Conservation (phyloP, 345 rosid species). For the Linum trigynum region DNA sequence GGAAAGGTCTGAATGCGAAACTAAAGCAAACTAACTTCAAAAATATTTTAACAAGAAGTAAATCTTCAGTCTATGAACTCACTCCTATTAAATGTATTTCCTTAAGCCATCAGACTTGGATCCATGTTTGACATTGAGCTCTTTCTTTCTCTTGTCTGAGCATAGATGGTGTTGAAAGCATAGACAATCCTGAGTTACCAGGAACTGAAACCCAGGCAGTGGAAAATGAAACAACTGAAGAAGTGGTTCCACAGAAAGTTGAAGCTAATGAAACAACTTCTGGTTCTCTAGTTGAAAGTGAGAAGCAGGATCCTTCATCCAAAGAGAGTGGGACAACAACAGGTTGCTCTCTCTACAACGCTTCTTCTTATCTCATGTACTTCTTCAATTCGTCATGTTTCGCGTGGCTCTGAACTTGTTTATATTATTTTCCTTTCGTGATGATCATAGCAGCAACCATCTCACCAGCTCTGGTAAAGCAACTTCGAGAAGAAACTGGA, state of each 20-base stretch:
- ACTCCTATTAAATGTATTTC: not conserved
- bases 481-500: constrained; percentile 93
- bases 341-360: no score
- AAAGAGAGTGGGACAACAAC: constrained; percentile 18
- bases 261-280: constrained; percentile 25
- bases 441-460: constrained; percentile 32
- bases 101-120: not conserved
- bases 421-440: constrained; percentile 5
- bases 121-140: not conserved
- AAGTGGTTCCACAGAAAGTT: constrained; percentile 18
- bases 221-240: constrained; percentile 32
- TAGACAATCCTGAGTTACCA: no score
- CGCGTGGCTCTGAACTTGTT: not conserved
- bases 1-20: no score
- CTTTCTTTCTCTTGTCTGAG: no score
- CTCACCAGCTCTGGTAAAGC: constrained; percentile 86
- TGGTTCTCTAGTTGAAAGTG: constrained; percentile 18
- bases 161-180: no score
- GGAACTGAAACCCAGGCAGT: constrained; percentile 12
- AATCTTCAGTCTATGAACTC: not conserved
- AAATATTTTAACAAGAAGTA: no score
- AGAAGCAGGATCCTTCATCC: constrained; percentile 28
- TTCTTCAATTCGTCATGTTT: no score
- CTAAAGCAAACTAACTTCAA: no score
- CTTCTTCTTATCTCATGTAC: no score